Evolutionary conservation across 345 rosid genomes (phyloP).

Genomic region (Limnanthes douglasii): DNA sequence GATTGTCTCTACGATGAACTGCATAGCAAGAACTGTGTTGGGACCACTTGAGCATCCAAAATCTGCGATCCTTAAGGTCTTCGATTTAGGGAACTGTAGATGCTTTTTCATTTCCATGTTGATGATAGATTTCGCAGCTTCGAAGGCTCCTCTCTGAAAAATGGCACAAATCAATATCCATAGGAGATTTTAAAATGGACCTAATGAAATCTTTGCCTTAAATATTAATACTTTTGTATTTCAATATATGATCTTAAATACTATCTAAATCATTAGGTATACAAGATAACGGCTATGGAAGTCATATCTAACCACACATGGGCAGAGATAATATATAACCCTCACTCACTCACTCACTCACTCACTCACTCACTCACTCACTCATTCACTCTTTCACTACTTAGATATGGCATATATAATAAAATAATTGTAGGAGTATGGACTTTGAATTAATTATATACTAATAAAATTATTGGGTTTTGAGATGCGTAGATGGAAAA

Average conservation of each 20-base stretch:
- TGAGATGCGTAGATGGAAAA: not conserved
- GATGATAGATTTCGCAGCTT: slow-evolving; percentile 14
- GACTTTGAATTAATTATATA: not conserved
- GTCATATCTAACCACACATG: not conserved
- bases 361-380: not conserved
- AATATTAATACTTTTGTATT: not conserved
- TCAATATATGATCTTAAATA: not conserved
- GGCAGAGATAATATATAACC: not conserved
- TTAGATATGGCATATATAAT: not conserved
- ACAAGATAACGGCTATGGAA: not conserved
- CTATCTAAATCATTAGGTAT: not conserved
- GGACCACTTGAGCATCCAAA: slow-evolving; percentile 26
- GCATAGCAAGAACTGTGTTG: slow-evolving; percentile 23
- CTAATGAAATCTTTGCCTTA: not conserved
- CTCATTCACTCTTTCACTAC: not conserved
- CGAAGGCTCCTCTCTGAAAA: slow-evolving; percentile 14
- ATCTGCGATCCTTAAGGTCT: slow-evolving; percentile 11
- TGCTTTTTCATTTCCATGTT: slow-evolving; percentile 6
- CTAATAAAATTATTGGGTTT: not conserved
- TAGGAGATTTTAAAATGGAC: not conserved
- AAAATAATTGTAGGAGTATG: not conserved
- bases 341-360: not conserved
- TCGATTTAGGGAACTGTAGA: slow-evolving; percentile 3
- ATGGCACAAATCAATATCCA: not conserved
- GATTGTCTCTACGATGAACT: slow-evolving; percentile 18